Base-by-base conservation (phyloP, 257 asterid genomes). In the Solanum clarkiae region DNA sequence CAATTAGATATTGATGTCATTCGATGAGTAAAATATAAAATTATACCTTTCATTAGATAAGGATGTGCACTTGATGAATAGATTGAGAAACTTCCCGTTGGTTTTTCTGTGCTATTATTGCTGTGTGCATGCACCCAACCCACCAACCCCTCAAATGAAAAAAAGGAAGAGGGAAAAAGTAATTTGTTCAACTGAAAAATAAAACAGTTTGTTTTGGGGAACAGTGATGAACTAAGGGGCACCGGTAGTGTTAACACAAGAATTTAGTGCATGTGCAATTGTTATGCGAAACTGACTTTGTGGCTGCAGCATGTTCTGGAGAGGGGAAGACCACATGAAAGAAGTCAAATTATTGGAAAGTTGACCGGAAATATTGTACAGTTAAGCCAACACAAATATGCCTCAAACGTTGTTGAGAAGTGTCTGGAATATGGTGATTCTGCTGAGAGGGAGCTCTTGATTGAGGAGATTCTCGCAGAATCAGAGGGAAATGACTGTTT, bases 401-500 rank as follows among this genome's bases (percentile, higher is more conserved):
- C 98, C 32, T 95, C 98, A 84, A 95, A 95, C 84, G 97, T 93
- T 75, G 93, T 95, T 84, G 98, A 95, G 89, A 95, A 95, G 89
- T 95, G 98, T 89, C 86, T 95, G 85, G 94, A 87, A 86, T 88
- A 88, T 63, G 95, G 95, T 56, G 93, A 89, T 86, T 57, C 91
- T 81, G 80, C 89, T 87, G 94, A 93, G 83, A 86, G 94, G 60
- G 93, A 91, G 84, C 74, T 86, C 75, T 85, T 95, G 93, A 92
- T 93, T 80, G 94, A 90, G 66, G 98, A 94, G 94, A 94, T 94
- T 85, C 93, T 94, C 80, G 80, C 85, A 24, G 95, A 91, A 84
- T 85, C 94, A 12, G 95, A 91, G 40, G 95, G 90, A 53, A 90
- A 86, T 42, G 97, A 93, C 89, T 92, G 88, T 88, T 89, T 93